Base-by-base conservation (phyloP, 148 eudicot species). In the Linanthus parryae region DNA sequence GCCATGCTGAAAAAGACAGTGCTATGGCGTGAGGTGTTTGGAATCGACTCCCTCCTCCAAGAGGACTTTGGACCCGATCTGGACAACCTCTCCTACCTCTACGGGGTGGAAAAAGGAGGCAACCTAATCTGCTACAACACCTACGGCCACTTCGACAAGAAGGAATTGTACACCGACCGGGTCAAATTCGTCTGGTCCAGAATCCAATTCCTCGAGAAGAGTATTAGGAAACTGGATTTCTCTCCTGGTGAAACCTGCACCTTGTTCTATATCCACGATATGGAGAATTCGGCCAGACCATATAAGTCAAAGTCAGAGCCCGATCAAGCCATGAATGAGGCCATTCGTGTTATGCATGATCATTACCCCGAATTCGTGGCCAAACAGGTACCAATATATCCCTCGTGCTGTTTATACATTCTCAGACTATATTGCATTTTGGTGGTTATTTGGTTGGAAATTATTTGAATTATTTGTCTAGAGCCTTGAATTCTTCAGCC, bases 71-170 rank as follows among this genome's bases (percentile, higher is more conserved):
- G 21, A 83, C 71, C 66, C 2, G 83, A 80, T 48, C 74, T 87
- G 8, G 96, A 80, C 15, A 84, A 84, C 28, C 85, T 84, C 26
- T 94, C 88, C 28, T 92, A 79, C 51, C 73, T 80, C 87, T 69
- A 88, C 18, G 96, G 99, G 1, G 66, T 67, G 31, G 90, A 80
- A 49, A 88, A 75, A 59, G 87, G 82, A 13, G 96, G 95, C 0
- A 95, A 92, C 56, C 94, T 94, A 0, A 88, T 92, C 1, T 88
- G 99, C 54, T 87, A 87, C 53, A 92, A 92, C 72, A 94, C 74
- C 13, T 92, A 81, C 41, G 96, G 96, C 3, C 91, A 81, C 73
- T 91, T 86, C 72, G 82, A 77, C 71, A 82, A 84, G 52, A 87
- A 76, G 74, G 95, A 87, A 23, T 55, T 91, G 70, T 91, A 87